A percentile compares a stretch with the other conserved stretches of the same genome.
Conservation (phyloP, 177 flowering plant species). For the Vitis hybrid region DNA sequence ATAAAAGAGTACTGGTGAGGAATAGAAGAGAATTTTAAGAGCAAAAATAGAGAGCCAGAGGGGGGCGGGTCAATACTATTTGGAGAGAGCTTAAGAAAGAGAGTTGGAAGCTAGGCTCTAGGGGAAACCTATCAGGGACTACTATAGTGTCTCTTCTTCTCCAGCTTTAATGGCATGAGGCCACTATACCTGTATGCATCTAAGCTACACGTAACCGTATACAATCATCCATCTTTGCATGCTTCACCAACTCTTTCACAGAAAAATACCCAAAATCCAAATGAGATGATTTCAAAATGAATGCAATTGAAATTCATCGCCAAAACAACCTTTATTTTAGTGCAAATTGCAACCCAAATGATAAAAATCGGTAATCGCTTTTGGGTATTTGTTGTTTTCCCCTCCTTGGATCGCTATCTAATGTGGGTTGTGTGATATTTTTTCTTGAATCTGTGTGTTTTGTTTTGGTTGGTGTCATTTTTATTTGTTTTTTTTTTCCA, state of each 20-base stretch:
- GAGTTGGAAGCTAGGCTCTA: too few species aligned
- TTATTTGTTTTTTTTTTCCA: neutral
- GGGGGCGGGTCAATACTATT: too few species aligned
- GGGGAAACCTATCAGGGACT: neutral
- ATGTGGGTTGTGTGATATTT: slow-evolving; percentile 24
- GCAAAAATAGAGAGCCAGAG: too few species aligned
- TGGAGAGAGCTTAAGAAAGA: too few species aligned
- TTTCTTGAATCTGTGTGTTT: slow-evolving; percentile 1
- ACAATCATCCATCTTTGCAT: slow-evolving; percentile 32
- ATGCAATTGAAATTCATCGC: slow-evolving; percentile 25
- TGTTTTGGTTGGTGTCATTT: slow-evolving; percentile 2
- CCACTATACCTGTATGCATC: neutral
- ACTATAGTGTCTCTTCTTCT: slow-evolving; percentile 4
- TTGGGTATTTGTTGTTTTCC: slow-evolving; percentile 17
- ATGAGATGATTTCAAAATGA: slow-evolving; percentile 15
- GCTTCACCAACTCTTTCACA: slow-evolving; percentile 26
- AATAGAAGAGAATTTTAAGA: too few species aligned
- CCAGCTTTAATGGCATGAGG: slow-evolving; percentile 25
- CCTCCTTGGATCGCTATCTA: slow-evolving; percentile 14
- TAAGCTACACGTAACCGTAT: slow-evolving; percentile 20
- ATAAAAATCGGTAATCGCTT: slow-evolving; percentile 23
- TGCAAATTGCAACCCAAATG: slow-evolving; percentile 6
- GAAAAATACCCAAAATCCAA: slow-evolving; percentile 18
- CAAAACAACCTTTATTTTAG: slow-evolving; percentile 3
- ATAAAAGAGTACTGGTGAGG: too few species aligned